Conservation (phyloP, 805 yeast genomes). For the Hanseniaspora occidentalis region DNA sequence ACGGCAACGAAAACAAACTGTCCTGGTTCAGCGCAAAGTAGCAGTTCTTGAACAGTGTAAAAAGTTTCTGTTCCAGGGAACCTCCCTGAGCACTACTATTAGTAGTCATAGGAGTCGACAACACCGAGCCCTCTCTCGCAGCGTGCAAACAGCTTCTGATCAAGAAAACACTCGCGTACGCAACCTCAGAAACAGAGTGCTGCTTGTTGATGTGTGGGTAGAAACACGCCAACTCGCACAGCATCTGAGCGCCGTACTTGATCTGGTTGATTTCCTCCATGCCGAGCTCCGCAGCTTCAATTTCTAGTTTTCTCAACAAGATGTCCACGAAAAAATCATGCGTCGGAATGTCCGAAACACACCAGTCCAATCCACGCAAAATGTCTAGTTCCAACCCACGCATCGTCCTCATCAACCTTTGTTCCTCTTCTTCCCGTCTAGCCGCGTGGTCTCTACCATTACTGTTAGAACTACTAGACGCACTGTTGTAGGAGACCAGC, state of each 20-base stretch:
- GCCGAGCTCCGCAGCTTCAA: constrained; percentile 11
- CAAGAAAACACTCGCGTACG: constrained; percentile 29
- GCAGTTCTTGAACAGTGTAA: constrained; percentile 2
- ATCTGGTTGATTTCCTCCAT: constrained; percentile 30
- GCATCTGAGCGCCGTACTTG: constrained; percentile 43
- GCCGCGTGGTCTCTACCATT: background rate
- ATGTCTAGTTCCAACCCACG: constrained; percentile 60
- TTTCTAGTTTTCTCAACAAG: constrained; percentile 24
- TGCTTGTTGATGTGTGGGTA: constrained; percentile 44
- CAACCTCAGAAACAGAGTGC: constrained; percentile 32
- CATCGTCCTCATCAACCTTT: constrained; percentile 13
- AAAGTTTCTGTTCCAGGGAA: too few species aligned
- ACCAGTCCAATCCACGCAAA: constrained; percentile 53
- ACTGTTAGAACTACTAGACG: constrained; percentile 1
- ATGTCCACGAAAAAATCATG: constrained; percentile 54
- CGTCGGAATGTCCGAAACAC: constrained; percentile 41
- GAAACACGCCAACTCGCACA: constrained; percentile 57
- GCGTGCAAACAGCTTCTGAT: background rate
- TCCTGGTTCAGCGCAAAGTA: background rate
- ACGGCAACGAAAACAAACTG: constrained; percentile 12
- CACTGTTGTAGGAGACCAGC: constrained; percentile 9
- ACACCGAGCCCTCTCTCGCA: too few species aligned
- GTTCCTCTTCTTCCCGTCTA: constrained; percentile 3
- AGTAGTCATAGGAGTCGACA: too few species aligned
- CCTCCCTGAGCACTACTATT: too few species aligned